These are phyloP conservation scores for Solanum bulbocastanum DNA, from an alignment of 257 asterid genomes.

Conservation along the genomic window DNA sequence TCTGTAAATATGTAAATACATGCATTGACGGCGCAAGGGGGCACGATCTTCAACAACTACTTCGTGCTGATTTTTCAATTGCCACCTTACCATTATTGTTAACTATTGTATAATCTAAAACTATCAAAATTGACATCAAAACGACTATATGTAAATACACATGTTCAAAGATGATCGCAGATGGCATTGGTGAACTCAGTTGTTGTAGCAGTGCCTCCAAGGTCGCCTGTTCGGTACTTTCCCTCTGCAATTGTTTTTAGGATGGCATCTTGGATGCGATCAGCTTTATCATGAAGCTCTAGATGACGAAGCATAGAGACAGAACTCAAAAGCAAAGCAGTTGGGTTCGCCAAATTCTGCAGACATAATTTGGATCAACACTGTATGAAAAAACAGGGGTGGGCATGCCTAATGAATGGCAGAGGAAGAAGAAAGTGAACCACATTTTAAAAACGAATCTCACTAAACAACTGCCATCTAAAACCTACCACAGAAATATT, in stretches of 20 bases:
- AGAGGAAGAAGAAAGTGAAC: background rate
- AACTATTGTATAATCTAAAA: too few species aligned
- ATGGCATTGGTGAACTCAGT: constrained; percentile 79
- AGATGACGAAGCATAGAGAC: constrained; percentile 79
- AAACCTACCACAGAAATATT: background rate
- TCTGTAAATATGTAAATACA: too few species aligned
- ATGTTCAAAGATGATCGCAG: constrained; percentile 56
- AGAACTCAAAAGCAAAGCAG: constrained; percentile 82
- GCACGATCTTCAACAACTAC: too few species aligned
- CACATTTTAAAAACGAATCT: background rate
- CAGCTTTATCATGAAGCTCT: constrained; percentile 68
- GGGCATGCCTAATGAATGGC: background rate
- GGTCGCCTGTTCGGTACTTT: constrained; percentile 85
- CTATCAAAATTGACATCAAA: background rate
- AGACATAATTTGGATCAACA: background rate
- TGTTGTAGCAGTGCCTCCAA: constrained; percentile 77
- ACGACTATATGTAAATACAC: background rate
- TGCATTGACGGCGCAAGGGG: too few species aligned
- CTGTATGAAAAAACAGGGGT: background rate
- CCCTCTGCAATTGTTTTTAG: constrained; percentile 87
- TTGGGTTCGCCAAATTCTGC: constrained; percentile 95
- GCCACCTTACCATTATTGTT: too few species aligned
- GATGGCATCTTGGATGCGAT: constrained; percentile 68
- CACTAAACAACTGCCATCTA: background rate
- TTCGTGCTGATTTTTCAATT: too few species aligned